Conservation (phyloP, 306 rosid genomes). For the Mucuna pruriens region DNA sequence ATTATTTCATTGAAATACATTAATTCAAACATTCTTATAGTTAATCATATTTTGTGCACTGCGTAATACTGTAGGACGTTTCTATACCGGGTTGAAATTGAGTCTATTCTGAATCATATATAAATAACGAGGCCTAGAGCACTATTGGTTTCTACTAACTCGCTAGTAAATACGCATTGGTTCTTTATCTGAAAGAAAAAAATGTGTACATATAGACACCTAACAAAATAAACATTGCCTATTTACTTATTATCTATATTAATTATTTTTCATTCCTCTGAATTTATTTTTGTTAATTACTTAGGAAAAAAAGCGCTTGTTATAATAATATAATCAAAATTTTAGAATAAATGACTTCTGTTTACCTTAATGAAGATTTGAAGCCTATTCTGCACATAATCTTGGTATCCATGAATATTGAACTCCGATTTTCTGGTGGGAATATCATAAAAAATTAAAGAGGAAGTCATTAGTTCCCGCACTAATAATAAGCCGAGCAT, state of each 20-base stretch:
- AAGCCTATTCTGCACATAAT: constrained; percentile 54
- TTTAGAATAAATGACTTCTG: no score
- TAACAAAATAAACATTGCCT: neutral
- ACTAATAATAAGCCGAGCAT: constrained; percentile 58
- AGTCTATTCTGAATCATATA: neutral
- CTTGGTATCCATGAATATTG: constrained; percentile 57
- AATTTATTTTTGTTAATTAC: neutral
- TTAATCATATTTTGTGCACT: no score
- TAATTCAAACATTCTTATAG: neutral
- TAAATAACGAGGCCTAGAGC: neutral
- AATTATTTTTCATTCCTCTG: neutral
- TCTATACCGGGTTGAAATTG: neutral
- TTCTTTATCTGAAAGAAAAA: neutral
- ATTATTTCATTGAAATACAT: no score
- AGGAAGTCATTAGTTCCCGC: constrained; percentile 69
- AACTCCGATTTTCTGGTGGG: constrained; percentile 53
- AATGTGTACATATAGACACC: neutral
- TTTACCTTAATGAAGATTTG: constrained; percentile 41
- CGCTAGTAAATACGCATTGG: neutral
- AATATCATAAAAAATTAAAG: constrained; percentile 54
- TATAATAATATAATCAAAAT: neutral
- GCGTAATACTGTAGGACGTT: no score
- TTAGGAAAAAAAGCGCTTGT: neutral
- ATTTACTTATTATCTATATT: neutral
- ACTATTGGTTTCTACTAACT: neutral